These are phyloP conservation scores for Peziza echinospora DNA, from an alignment of 495 filamentous ascomycete species.

Conservation along the genomic window DNA sequence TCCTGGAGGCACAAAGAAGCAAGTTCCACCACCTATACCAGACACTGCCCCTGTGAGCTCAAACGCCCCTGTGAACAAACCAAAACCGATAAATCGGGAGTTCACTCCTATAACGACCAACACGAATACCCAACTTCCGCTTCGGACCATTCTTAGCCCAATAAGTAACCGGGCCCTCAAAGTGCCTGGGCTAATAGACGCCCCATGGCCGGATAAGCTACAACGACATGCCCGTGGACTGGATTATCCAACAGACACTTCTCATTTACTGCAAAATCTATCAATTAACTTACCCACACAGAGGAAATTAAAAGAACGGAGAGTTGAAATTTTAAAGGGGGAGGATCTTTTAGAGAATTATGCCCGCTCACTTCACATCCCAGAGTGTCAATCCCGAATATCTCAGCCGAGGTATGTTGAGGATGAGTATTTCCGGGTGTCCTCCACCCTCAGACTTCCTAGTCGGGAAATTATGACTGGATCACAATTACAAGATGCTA, in stretches of 20 bases:
- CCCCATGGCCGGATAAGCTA: conserved; percentile 49
- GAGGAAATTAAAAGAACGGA: conserved; percentile 13
- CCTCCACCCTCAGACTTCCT: conserved; percentile 16
- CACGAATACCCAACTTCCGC: not conserved
- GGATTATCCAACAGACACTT: not conserved
- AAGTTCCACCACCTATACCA: not conserved
- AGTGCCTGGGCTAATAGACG: conserved; percentile 36
- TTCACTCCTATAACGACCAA: not conserved
- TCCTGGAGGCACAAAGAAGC: conserved; percentile 12
- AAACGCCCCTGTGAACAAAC: not conserved
- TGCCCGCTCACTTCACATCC: conserved; percentile 25
- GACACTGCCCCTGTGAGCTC: not conserved
- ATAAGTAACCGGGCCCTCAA: conserved; percentile 25
- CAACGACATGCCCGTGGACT: conserved; percentile 36
- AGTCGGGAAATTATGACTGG: conserved; percentile 18
- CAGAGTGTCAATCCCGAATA: conserved; percentile 28
- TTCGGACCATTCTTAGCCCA: not conserved
- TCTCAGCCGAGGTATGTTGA: conserved; percentile 4
- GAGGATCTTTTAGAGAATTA: conserved; percentile 6
- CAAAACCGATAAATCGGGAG: not conserved
- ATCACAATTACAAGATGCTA: conserved; percentile 15
- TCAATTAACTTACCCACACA: not conserved
- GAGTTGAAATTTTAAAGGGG: conserved; percentile 3
- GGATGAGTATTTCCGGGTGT: conserved; percentile 9
- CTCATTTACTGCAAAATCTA: not conserved